Base-by-base conservation (phyloP, 805 yeast species). In the Hanseniaspora nectarophila region DNA sequence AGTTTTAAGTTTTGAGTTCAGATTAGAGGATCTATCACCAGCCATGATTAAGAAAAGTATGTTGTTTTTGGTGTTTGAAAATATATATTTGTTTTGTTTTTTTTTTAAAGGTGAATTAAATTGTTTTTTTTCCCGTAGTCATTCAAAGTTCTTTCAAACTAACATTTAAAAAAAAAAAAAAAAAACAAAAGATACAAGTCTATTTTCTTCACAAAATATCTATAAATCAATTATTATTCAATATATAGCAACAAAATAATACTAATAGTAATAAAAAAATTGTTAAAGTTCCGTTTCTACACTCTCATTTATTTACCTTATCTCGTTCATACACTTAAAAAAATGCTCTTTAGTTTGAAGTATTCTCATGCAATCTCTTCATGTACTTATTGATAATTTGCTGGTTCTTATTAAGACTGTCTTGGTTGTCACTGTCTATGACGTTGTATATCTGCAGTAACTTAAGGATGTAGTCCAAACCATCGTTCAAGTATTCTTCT, bases 291-390 rank as follows among this genome's bases (percentile, higher is more conserved):
- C n/a, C n/a, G n/a, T n/a, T n/a, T n/a, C n/a, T n/a, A n/a, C n/a
- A n/a, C n/a, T n/a, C n/a, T n/a, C n/a, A n/a, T n/a, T n/a, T n/a
- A n/a, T n/a, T n/a, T n/a, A n/a, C n/a, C n/a, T n/a, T n/a, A n/a
- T n/a, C n/a, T n/a, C n/a, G n/a, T n/a, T n/a, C n/a, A n/a, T n/a
- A n/a, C n/a, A n/a, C n/a, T n/a, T n/a, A n/a, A n/a, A n/a, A 9
- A 39, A 9, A 49, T 32, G 32, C 45, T 21, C n/a, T n/a, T n/a
- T n/a, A n/a, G n/a, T n/a, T n/a, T n/a, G n/a, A n/a, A 59, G 15
- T 34, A 60, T 57, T 12, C 8, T 21, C 43, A 57, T 61, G 20
- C 58, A 40, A 40, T 62, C 65, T 13, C 13, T 26, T 24, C 57
- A 43, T 50, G 58, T 61, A 31, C 51, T 43, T 45, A 56, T 58